A percentile compares a stretch with the other conserved stretches of the same genome.
phyloP scores from a whole-genome alignment of 2,329 filamentous ascomycete species.

The Teratosphaeriaceae sp. region DNA sequence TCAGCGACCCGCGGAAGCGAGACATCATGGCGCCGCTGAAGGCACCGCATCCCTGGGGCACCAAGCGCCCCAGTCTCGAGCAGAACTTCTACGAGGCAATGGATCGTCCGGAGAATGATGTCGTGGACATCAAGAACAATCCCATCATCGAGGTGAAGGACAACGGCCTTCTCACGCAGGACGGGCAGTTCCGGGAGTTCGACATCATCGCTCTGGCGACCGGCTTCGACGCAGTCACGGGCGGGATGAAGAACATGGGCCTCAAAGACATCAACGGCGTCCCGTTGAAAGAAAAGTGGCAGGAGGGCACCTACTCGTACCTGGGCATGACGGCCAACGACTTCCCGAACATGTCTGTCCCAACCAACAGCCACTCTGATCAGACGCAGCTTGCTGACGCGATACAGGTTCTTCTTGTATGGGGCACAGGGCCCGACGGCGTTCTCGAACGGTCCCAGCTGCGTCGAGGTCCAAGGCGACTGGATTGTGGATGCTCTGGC shows the following conservation, averaged over 20 bases:
- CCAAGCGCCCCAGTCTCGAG: constrained; percentile 39
- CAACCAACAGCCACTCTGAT: no score
- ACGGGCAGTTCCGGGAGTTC: constrained; percentile 36
- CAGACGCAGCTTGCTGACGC: neutral
- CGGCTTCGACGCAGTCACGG: constrained; percentile 35
- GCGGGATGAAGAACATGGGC: constrained; percentile 26
- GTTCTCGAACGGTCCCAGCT: constrained; percentile 40
- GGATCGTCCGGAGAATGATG: constrained; percentile 34
- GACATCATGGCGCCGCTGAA: constrained; percentile 37
- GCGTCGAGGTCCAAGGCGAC: constrained; percentile 38
- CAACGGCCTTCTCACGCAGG: constrained; percentile 35
- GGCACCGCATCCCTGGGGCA: constrained; percentile 38
- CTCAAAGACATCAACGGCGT: constrained; percentile 29
- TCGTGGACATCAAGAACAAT: constrained; percentile 33
- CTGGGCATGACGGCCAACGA: constrained; percentile 37
- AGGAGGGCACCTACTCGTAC: constrained; percentile 32
- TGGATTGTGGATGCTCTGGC: constrained; percentile 39
- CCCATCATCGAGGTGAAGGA: constrained; percentile 38
- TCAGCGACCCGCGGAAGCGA: constrained; percentile 36
- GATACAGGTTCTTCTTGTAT: constrained; percentile 29
- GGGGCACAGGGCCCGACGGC: constrained; percentile 37
- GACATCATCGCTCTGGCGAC: constrained; percentile 39
- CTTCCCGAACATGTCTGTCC: constrained; percentile 30
- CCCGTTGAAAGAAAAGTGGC: constrained; percentile 28
- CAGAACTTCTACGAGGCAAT: constrained; percentile 40